These are phyloP conservation scores for Capronia coronata DNA, from an alignment of 2,329 filamentous ascomycete genomes.

Conservation along the genomic window DNA sequence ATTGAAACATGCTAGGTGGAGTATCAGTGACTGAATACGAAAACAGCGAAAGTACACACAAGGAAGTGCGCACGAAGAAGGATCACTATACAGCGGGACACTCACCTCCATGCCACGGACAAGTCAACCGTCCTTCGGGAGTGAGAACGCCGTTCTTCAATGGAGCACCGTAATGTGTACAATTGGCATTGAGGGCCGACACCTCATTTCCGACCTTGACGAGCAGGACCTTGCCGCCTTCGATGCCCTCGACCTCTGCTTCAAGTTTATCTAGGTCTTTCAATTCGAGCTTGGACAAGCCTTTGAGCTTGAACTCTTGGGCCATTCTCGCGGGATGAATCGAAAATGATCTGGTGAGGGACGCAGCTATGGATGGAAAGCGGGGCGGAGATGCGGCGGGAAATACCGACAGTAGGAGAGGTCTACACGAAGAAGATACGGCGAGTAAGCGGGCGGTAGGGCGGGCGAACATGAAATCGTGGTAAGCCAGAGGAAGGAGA, in stretches of 20 bases:
- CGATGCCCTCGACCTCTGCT: constrained; percentile 81
- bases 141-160: constrained; percentile 79
- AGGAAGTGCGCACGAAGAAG: too few relatives aligned
- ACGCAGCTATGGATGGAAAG: background rate
- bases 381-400: background rate
- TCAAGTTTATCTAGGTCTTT: constrained; percentile 79
- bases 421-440: constrained; percentile 9
- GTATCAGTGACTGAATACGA: too few relatives aligned
- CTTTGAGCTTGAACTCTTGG: constrained; percentile 28
- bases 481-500: background rate
- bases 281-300: constrained; percentile 60
- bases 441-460: constrained; percentile 3
- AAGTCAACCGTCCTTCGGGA: constrained; percentile 74
- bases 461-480: constrained; percentile 10
- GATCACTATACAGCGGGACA: constrained; percentile 10
- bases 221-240: constrained; percentile 77
- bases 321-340: constrained; percentile 20
- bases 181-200: constrained; percentile 75
- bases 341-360: constrained; percentile 9
- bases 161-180: constrained; percentile 87
- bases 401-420: constrained; percentile 2
- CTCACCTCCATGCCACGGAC: constrained; percentile 91
- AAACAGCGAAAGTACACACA: too few relatives aligned
- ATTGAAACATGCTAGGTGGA: constrained; percentile 86
- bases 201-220: constrained; percentile 70